phyloP scores from a whole-genome alignment of 2,329 filamentous ascomycete species.

The Drechslerella dactyloides region DNA sequence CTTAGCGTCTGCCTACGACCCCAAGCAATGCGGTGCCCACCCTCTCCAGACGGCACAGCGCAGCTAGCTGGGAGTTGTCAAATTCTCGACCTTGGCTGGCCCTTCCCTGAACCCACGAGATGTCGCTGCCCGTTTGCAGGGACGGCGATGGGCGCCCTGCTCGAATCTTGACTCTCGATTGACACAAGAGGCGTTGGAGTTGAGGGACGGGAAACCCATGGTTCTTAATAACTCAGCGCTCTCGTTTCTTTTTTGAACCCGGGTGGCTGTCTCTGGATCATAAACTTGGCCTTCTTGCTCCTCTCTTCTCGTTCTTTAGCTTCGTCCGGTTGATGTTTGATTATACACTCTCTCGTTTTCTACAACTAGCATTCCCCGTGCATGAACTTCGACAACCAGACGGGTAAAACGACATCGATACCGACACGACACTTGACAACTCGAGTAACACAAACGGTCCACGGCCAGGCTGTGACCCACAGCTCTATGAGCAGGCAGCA shows the following conservation, averaged over 20 bases:
- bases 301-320: slow-evolving; percentile 22
- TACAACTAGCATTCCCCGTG: neutral
- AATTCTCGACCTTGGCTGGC: slow-evolving; percentile 33
- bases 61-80: slow-evolving; percentile 15
- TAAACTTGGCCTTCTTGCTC: slow-evolving; percentile 27
- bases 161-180: slow-evolving; percentile 32
- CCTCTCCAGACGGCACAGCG: slow-evolving; percentile 10
- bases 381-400: neutral
- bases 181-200: slow-evolving; percentile 32
- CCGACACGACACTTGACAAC: neutral
- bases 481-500: slow-evolving; percentile 1
- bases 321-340: slow-evolving; percentile 10
- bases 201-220: slow-evolving; percentile 3
- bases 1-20: slow-evolving; percentile 40
- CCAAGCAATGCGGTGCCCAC: slow-evolving; percentile 2
- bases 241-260: slow-evolving; percentile 10
- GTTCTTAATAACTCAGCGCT: slow-evolving; percentile 6
- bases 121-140: slow-evolving; percentile 35
- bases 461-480: neutral
- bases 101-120: slow-evolving; percentile 10
- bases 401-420: neutral
- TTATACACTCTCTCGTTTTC: slow-evolving; percentile 28
- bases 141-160: slow-evolving; percentile 35
- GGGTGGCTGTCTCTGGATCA: slow-evolving; percentile 23
- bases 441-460: neutral